A percentile compares a stretch with the other conserved stretches of the same genome.
These are phyloP conservation scores for Silene noctiflora DNA, from an alignment of 179 eudicot genomes.

Conservation along the genomic window DNA sequence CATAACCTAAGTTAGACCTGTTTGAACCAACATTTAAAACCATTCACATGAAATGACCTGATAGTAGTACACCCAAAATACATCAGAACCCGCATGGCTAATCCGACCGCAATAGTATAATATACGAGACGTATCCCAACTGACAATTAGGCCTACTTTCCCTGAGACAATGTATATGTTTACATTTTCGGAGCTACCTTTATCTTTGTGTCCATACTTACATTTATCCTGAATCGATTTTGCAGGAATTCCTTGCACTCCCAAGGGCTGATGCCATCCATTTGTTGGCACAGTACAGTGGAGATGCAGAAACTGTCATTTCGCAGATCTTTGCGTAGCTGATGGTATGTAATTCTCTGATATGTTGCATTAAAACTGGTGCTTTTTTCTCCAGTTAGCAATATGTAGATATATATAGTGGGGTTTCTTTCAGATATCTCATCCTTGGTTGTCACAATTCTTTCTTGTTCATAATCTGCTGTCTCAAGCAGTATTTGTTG, in stretches of 20 bases:
- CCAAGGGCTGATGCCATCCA: conserved; percentile 92
- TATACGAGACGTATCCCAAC: not conserved
- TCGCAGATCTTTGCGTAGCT: conserved; percentile 71
- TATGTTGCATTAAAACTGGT: conserved; percentile 12
- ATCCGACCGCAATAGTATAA: not conserved
- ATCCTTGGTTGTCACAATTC: conserved; percentile 12
- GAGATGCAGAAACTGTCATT: conserved; percentile 85
- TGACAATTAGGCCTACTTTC: not conserved
- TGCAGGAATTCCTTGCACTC: conserved; percentile 91
- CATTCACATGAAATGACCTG: not conserved
- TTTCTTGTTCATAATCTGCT: conserved; percentile 28
- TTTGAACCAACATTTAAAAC: not conserved
- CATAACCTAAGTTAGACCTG: not conserved
- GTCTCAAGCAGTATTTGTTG: conserved; percentile 15
- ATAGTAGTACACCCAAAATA: not conserved
- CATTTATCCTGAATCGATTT: not conserved
- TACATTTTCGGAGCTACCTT: not conserved
- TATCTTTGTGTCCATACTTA: not conserved
- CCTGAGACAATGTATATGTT: not conserved
- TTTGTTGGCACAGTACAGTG: conserved; percentile 71
- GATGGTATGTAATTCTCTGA: conserved; percentile 10
- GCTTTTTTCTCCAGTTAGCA: conserved; percentile 12
- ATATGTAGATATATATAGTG: conserved; percentile 23
- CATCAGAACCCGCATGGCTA: not conserved
- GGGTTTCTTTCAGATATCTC: conserved; percentile 1